phyloP scores from a whole-genome alignment of 176 grass and related monocot species.

The Oryza punctata region DNA sequence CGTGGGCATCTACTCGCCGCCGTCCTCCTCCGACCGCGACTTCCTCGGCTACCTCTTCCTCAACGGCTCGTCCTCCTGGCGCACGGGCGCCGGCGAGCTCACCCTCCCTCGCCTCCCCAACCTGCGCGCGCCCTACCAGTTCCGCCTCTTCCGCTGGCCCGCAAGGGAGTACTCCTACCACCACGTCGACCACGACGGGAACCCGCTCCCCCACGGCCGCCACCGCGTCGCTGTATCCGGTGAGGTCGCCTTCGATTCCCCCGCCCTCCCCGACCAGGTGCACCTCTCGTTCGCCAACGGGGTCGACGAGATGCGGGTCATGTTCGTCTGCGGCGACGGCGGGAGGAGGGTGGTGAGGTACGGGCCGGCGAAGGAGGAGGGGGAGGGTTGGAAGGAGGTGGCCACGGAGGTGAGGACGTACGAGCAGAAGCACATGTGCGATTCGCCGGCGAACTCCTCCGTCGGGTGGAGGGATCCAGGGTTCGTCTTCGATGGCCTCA shows the following conservation, averaged over 20 bases:
- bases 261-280: slow-evolving; percentile 56
- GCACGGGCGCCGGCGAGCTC: slow-evolving; percentile 54
- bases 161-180: slow-evolving; percentile 61
- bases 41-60: slow-evolving; percentile 97
- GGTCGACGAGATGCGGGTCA: slow-evolving; percentile 82
- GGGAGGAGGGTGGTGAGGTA: slow-evolving; percentile 71
- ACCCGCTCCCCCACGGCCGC: slow-evolving; percentile 66
- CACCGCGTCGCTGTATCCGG: slow-evolving; percentile 66
- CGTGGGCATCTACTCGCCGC: slow-evolving; percentile 85
- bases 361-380: slow-evolving; percentile 33
- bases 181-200: slow-evolving; percentile 77
- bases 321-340: slow-evolving; percentile 76
- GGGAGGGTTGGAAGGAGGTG: slow-evolving; percentile 47
- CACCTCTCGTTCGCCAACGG: slow-evolving; percentile 82
- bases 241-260: slow-evolving; percentile 48
- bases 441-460: slow-evolving; percentile 65
- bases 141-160: slow-evolving; percentile 91
- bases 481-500: slow-evolving; percentile 87
- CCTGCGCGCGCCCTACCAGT: slow-evolving; percentile 75
- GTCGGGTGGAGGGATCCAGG: slow-evolving; percentile 94
- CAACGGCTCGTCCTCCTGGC: slow-evolving; percentile 69
- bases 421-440: slow-evolving; percentile 89
- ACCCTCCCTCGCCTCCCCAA: slow-evolving; percentile 61
- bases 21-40: slow-evolving; percentile 59
- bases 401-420: slow-evolving; percentile 72